These are phyloP conservation scores for Echeveria elegans DNA, from an alignment of 164 flowering plant species.

Conservation along the genomic window DNA sequence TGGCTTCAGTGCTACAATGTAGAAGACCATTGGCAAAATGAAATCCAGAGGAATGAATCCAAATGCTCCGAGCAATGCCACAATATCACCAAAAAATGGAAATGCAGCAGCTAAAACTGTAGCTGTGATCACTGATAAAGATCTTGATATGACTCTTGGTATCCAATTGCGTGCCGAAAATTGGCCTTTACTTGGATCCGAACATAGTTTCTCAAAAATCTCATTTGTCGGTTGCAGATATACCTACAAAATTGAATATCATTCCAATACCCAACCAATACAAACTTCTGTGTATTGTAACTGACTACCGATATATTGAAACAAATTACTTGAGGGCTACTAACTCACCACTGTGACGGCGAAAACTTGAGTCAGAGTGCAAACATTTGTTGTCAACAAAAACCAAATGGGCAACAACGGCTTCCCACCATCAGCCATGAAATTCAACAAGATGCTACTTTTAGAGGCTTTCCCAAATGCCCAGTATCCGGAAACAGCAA, in stretches of 20 bases:
- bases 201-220: constrained; percentile 25
- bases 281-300: too few relatives aligned
- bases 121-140: constrained; percentile 29
- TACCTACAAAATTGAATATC: constrained; percentile 22
- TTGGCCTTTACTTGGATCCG: constrained; percentile 29
- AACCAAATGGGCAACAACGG: constrained; percentile 39
- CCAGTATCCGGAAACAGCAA: constrained; percentile 30
- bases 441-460: constrained; percentile 23
- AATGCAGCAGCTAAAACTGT: constrained; percentile 36
- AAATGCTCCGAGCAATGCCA: constrained; percentile 41
- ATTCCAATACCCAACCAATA: too few relatives aligned
- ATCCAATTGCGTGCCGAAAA: constrained; percentile 31
- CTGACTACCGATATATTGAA: too few relatives aligned
- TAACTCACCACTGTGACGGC: constrained; percentile 38
- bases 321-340: background rate
- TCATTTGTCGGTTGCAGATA: constrained; percentile 57
- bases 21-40: constrained; percentile 36
- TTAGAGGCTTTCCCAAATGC: constrained; percentile 21
- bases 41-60: constrained; percentile 50
- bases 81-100: constrained; percentile 52
- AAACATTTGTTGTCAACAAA: constrained; percentile 31
- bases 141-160: constrained; percentile 29
- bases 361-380: constrained; percentile 27
- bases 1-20: constrained; percentile 42
- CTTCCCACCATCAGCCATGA: constrained; percentile 10